Conservation (phyloP, 495 filamentous ascomycete species). For the Evansstolkia leycettana region DNA sequence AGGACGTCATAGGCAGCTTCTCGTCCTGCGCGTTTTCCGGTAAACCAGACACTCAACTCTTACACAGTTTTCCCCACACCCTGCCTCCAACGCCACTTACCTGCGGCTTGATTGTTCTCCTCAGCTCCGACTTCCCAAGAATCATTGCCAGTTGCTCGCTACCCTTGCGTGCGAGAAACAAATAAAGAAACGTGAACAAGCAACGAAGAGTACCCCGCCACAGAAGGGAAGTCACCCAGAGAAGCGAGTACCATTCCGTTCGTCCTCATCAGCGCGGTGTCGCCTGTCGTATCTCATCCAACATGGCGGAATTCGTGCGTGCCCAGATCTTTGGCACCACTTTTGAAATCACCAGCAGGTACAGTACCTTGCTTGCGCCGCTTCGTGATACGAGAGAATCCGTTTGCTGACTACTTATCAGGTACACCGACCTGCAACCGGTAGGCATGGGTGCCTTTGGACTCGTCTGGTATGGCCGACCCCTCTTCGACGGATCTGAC, state of each 20-base stretch:
- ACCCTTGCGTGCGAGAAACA: too few species aligned
- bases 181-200: too few species aligned
- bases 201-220: too few species aligned
- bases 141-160: neutral
- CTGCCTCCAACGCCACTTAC: constrained; percentile 2
- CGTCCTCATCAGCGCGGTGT: constrained; percentile 6
- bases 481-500: too few species aligned
- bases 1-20: constrained; percentile 33
- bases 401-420: constrained; percentile 20
- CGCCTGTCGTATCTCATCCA: constrained; percentile 15
- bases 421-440: constrained; percentile 94
- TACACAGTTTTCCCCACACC: constrained; percentile 32
- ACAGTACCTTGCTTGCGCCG: constrained; percentile 13
- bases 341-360: constrained; percentile 99
- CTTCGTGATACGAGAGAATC: neutral
- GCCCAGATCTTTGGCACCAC: constrained; percentile 99
- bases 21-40: too few species aligned
- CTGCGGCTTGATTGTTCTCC: neutral
- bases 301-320: constrained; percentile 97
- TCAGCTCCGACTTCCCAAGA: too few species aligned
- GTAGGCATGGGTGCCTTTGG: constrained; percentile 99
- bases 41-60: constrained; percentile 7
- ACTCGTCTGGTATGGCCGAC: constrained; percentile 70
- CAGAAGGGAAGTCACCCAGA: too few species aligned
- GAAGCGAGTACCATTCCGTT: neutral